These are phyloP conservation scores for Cryptococcus sp. DNA, from an alignment of 1,284 basidiomycete genomes.

Conservation along the genomic window DNA sequence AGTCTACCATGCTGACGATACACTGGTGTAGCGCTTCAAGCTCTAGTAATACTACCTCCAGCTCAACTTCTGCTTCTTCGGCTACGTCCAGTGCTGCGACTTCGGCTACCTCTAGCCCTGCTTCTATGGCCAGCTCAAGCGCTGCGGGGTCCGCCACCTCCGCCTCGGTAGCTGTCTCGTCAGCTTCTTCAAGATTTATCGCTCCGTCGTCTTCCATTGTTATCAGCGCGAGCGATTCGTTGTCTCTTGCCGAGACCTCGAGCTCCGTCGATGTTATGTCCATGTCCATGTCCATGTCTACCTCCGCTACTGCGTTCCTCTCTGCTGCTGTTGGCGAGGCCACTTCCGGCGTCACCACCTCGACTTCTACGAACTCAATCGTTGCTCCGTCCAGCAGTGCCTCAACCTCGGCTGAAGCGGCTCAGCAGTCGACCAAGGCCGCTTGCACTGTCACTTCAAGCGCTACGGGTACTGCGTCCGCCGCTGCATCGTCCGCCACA, in stretches of 20 bases:
- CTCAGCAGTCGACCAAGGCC: no score
- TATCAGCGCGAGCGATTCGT: not conserved
- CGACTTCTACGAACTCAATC: not conserved
- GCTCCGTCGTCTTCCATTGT: not conserved
- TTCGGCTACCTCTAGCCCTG: not conserved
- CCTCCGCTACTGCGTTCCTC: not conserved
- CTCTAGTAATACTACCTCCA: slow-evolving; percentile 1
- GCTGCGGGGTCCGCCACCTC: not conserved
- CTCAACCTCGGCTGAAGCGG: not conserved
- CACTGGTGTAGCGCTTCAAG: not conserved
- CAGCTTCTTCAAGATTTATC: not conserved
- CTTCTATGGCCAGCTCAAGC: not conserved
- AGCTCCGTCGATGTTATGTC: slow-evolving; percentile 1
- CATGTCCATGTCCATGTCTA: not conserved
- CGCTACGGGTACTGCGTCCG: slow-evolving; percentile 5
- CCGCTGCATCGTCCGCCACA: slow-evolving; percentile 7
- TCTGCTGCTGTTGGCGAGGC: not conserved
- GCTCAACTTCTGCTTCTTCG: slow-evolving; percentile 1
- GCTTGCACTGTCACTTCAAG: not conserved
- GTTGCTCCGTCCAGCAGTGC: not conserved
- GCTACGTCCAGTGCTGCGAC: not conserved
- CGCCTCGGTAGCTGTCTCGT: slow-evolving; percentile 2
- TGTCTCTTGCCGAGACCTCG: not conserved
- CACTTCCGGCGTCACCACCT: not conserved
- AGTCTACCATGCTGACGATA: no score